Evolutionary conservation across 106 monocot genomes (phyloP).

Genomic region (Dactylorhiza incarnata): DNA sequence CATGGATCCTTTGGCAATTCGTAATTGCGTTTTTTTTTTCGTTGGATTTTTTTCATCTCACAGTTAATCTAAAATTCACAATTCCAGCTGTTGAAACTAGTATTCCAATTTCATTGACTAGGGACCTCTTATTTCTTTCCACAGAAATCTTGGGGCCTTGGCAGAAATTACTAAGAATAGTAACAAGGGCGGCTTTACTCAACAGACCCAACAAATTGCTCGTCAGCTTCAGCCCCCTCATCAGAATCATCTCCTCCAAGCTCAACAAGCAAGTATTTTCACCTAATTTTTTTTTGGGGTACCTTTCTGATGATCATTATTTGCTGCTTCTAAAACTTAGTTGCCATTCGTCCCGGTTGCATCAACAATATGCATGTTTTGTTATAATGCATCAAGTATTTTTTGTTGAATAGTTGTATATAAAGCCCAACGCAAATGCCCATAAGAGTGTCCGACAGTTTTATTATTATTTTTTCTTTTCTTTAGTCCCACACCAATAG

Average conservation of each 20-base stretch:
- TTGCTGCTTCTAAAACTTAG: neutral
- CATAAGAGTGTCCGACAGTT: too few species aligned
- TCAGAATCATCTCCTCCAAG: constrained; percentile 48
- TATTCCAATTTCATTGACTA: neutral
- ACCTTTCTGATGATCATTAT: neutral
- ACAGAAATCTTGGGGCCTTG: constrained; percentile 55
- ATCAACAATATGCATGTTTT: neutral
- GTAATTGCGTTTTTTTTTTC: neutral
- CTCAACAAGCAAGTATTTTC: constrained; percentile 36
- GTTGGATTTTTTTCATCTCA: neutral
- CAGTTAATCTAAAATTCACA: neutral
- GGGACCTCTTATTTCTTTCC: constrained; percentile 4
- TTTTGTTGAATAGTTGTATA: neutral
- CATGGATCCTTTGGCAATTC: neutral
- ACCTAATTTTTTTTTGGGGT: neutral
- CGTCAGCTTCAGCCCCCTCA: constrained; percentile 45
- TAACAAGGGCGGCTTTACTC: constrained; percentile 30
- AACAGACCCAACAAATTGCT: constrained; percentile 49
- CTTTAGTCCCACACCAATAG: too few species aligned
- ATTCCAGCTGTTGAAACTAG: neutral
- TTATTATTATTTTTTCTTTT: too few species aligned
- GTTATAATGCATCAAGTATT: neutral
- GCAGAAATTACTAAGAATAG: constrained; percentile 55
- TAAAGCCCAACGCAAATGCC: neutral
- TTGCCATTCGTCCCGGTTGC: neutral